Conservation (phyloP, 139 green algal species). For the Auxenochlorella pyrenoidosa region DNA sequence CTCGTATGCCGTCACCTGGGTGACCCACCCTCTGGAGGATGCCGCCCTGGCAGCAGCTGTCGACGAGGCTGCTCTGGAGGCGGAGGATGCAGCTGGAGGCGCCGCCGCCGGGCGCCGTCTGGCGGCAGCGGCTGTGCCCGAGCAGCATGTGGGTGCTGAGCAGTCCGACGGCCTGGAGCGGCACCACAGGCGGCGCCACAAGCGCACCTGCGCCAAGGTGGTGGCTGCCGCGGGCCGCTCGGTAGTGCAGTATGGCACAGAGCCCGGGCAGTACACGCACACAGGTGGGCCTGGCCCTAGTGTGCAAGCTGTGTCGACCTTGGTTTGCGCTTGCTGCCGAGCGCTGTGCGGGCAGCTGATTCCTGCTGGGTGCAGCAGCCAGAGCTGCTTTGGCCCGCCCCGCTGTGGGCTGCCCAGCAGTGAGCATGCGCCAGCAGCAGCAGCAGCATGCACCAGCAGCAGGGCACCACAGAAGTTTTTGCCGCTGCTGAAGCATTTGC, state of each 20-base stretch:
- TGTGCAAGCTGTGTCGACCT: too few relatives aligned
- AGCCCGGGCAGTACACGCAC: background rate
- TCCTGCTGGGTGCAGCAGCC: too few relatives aligned
- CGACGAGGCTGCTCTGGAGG: background rate
- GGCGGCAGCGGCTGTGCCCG: background rate
- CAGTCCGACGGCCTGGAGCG: too few relatives aligned
- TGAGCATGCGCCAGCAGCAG: too few relatives aligned
- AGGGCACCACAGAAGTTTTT: too few relatives aligned
- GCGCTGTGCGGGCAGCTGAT: background rate
- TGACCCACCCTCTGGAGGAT: slow-evolving; percentile 38
- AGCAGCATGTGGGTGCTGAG: background rate
- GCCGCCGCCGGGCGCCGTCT: background rate
- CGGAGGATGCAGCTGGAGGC: background rate
- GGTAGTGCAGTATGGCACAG: slow-evolving; percentile 27
- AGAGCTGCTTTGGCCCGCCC: too few relatives aligned
- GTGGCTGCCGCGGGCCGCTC: background rate
- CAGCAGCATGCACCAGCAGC: too few relatives aligned
- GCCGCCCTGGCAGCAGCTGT: background rate
- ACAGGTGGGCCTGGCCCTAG: background rate
- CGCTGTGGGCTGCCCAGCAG: too few relatives aligned
- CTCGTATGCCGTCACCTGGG: slow-evolving; percentile 45
- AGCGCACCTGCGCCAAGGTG: background rate
- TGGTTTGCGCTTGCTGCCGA: background rate
- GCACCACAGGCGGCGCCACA: background rate
- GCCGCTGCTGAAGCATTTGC: too few relatives aligned